These are phyloP conservation scores for Nemania sp. DNA, from an alignment of 2,329 filamentous ascomycete genomes.

Conservation along the genomic window DNA sequence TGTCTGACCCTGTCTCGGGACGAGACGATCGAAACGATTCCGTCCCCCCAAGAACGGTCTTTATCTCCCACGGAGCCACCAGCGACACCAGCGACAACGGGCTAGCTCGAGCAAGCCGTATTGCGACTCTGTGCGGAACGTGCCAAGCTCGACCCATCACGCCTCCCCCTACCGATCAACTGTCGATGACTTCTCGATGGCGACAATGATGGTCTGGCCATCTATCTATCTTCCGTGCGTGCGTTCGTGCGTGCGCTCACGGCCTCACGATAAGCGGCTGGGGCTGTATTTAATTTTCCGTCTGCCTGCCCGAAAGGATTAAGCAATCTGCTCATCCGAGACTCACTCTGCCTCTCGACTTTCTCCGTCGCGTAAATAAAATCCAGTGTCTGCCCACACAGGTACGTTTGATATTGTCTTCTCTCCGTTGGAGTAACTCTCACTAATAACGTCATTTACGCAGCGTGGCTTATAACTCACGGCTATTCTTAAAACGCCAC, in stretches of 20 bases:
- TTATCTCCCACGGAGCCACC: conserved; percentile 13
- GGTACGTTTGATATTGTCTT: background rate
- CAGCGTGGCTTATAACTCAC: background rate
- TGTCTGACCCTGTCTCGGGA: too few species aligned
- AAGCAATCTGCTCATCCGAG: background rate
- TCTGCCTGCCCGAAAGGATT: conserved; percentile 1
- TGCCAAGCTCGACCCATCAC: conserved; percentile 24
- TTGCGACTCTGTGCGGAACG: conserved; percentile 21
- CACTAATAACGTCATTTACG: conserved; percentile 3
- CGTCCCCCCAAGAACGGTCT: conserved; percentile 34
- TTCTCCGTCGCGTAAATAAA: background rate
- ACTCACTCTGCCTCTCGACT: background rate
- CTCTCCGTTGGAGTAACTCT: background rate
- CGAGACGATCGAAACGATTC: conserved; percentile 22
- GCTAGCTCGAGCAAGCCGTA: conserved; percentile 6
- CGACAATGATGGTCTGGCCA: conserved; percentile 14
- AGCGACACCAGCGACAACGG: conserved; percentile 9
- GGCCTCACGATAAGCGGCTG: conserved; percentile 15
- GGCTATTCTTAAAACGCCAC: background rate
- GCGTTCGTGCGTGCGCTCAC: background rate
- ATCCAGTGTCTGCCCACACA: background rate
- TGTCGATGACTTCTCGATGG: conserved; percentile 22
- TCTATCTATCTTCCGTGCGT: conserved; percentile 12
- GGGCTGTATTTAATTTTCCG: conserved; percentile 23
- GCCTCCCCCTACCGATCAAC: conserved; percentile 5